phyloP scores from a whole-genome alignment of 495 filamentous ascomycete species.

The Aspergillus avenaceus region DNA sequence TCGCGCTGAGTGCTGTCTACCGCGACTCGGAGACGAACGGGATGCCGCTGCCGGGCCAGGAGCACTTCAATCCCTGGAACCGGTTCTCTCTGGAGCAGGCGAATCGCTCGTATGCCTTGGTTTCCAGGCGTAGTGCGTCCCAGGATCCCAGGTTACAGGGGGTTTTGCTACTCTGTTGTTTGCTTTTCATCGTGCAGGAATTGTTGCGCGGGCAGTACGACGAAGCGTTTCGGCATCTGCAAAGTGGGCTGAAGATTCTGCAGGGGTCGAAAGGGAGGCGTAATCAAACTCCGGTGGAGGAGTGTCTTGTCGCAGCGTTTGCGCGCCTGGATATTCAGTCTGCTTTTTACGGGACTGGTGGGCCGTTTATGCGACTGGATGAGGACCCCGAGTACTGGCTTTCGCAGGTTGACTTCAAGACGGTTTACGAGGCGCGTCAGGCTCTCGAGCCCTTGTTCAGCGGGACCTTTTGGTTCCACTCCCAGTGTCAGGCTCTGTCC shows the following conservation, averaged over 20 bases:
- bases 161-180: background rate
- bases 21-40: slow-evolving; percentile 13
- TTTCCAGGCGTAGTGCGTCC: background rate
- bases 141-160: background rate
- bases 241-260: background rate
- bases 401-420: background rate
- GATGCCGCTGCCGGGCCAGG: slow-evolving; percentile 14
- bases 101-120: background rate
- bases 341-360: background rate
- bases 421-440: background rate
- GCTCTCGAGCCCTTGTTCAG: background rate
- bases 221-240: background rate
- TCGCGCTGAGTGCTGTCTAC: slow-evolving; percentile 18
- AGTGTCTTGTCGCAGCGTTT: background rate
- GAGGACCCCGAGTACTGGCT: background rate
- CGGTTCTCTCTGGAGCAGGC: slow-evolving; percentile 20
- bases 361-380: background rate
- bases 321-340: background rate
- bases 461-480: background rate
- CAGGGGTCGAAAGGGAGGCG: background rate
- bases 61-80: slow-evolving; percentile 10
- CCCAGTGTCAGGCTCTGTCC: background rate
- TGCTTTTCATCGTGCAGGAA: background rate
- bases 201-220: background rate
- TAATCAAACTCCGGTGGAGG: background rate